Base-by-base conservation (phyloP, 345 rosid species). In the Gossypium herbaceum region DNA sequence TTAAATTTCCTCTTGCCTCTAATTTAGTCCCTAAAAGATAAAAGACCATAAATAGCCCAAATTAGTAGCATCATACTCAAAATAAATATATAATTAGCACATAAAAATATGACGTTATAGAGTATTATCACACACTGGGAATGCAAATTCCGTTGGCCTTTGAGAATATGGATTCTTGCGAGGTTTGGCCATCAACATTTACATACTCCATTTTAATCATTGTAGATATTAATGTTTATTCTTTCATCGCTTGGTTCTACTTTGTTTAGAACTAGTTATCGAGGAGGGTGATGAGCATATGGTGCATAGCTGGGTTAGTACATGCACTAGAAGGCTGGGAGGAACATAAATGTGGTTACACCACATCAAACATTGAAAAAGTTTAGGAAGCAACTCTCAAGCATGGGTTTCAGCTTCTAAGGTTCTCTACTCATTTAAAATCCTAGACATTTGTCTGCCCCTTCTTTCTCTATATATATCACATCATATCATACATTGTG, bases 361-460 rank as follows among this genome's bases (percentile, higher is more conserved):
- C 56, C 62, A 80, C 85, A 75, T 76, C 78, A 15, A 63, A 80
- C 75, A 52, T 81, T 2, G 22, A 20, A 6, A 80, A 80, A 57
- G 81, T 80, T 48, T 87, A 88, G 93, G 69, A 87, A 80, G 88
- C 88, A 7, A 57, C 79, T 68, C 83, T 89, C 13, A 76, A 59
- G 3, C 88, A 77, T 76, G 88, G 93, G 17, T 89, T 87, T 71
- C 78, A 69, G 9, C 90, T 85, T 70, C 52, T 86, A 25, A 75
- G 7, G 29, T 15, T 57, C 61, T 29, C 61, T 19, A 57, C 15
- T 57, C 29, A 22, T 20, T 57, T 13, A 9, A 57, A 57, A 22
- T 22, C 27, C 13, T 57, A 22, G 29, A 57, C 4, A 57, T 20
- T 52, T 55, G 25, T 20, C 27, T 20, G 7, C 41, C 41, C 41